Base-by-base conservation (phyloP, 768 basidiomycete genomes). In the Gymnopilus dilepis region DNA sequence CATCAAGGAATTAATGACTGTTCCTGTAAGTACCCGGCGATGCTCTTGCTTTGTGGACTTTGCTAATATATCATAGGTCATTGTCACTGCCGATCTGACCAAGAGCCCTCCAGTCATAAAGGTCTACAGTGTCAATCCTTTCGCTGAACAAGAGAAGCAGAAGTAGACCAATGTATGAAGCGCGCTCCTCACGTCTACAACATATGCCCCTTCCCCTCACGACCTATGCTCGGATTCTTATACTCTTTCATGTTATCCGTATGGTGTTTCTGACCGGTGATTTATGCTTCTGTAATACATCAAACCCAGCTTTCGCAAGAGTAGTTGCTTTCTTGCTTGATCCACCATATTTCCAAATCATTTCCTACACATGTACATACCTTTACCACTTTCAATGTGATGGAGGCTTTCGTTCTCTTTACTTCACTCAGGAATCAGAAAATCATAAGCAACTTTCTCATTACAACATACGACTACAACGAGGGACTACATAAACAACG, bases 51-150 rank as follows among this genome's bases (percentile, higher is more conserved):
- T 45, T 6, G 33, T n/a, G 30, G 19, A 42, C 62, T 61, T 69
- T 48, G 64, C 40, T 56, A 24, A 24, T 9, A 58, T 50, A 62
- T 40, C 60, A 3, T 67, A 95, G 93, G 94, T 96, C 67, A 96
- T 97, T 70, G 89, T 97, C 67, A 96, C 95, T 41, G 94, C 94
- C 31, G 95, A 98, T 74, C 77, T 97, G 67, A 94, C 94, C 63
- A 97, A 97, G 86, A 94, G 92, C 67, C 95, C 95, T 40, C 95
- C 95, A 4, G 93, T 98, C 70, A 91, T 99, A 82, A 96, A 97
- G 76, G 95, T 99, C 59, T 95, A 95, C 82, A 95, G 94, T 69
- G 92, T 95, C 70, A 95, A 95, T 72, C 95, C 95, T 7, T 96
- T 92, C 74, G 89, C 92, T 41, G 83, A 30, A 31, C 47, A 50